Evolutionary conservation across 1,284 basidiomycete genomes (phyloP).

Genomic region (Moesziomyces sp.): DNA sequence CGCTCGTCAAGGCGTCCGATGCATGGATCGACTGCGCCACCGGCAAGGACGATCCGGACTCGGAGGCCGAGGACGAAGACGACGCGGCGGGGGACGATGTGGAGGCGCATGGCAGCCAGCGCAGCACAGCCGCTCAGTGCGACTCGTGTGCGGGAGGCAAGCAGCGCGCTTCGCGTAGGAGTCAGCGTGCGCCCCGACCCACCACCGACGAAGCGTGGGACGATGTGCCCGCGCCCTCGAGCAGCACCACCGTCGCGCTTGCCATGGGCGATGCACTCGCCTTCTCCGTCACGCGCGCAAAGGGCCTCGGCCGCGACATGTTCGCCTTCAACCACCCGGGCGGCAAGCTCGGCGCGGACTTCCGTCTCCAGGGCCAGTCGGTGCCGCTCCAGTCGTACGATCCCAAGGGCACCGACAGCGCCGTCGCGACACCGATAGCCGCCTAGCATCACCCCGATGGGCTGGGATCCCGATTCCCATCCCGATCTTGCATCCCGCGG

Average conservation of each 20-base stretch:
- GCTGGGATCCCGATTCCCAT: no score
- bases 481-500: no score
- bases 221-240: conserved; percentile 67
- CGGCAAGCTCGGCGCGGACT: conserved; percentile 63
- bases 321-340: conserved; percentile 68
- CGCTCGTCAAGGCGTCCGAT: conserved; percentile 64
- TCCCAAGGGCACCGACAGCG: conserved; percentile 18
- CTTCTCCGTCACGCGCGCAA: conserved; percentile 56
- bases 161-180: background rate
- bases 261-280: conserved; percentile 69
- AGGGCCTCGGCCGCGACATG: conserved; percentile 45
- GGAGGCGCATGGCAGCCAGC: background rate
- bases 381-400: conserved; percentile 22
- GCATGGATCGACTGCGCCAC: conserved; percentile 66
- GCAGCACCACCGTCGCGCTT: conserved; percentile 67
- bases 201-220: conserved; percentile 51
- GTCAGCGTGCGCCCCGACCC: conserved; percentile 10
- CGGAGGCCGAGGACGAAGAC: conserved; percentile 41
- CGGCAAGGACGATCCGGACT: conserved; percentile 58
- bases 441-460: conserved; percentile 1
- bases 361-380: conserved; percentile 32
- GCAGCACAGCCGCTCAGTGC: conserved; percentile 1
- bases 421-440: conserved; percentile 33
- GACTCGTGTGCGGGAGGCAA: conserved; percentile 18
- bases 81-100: background rate